Conservation (phyloP, 1,284 basidiomycete species). For the Anthracocystis walkeri region DNA sequence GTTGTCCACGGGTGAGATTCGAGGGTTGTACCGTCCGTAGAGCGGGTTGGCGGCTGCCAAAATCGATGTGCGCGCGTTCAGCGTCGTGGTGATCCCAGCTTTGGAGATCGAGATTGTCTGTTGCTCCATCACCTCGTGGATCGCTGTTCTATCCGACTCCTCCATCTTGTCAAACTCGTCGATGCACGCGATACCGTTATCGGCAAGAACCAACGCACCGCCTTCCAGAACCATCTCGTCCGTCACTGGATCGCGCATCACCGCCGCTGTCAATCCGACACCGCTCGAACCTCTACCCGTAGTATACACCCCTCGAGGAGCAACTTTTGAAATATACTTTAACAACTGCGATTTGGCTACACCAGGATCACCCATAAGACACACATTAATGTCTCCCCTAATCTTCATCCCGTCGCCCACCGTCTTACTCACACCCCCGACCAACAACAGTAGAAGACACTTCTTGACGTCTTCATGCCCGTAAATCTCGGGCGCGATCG, state of each 20-base stretch:
- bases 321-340: conserved; percentile 98
- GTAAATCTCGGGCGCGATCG: conserved; percentile 97
- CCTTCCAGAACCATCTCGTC: conserved; percentile 99
- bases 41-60: conserved; percentile 97
- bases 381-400: conserved; percentile 95
- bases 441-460: conserved; percentile 89
- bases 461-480: conserved; percentile 99
- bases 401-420: conserved; percentile 99
- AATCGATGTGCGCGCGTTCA: conserved; percentile 98
- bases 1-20: conserved; percentile 97
- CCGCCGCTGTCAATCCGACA: conserved; percentile 97
- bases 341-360: conserved; percentile 98
- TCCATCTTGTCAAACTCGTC: conserved; percentile 99
- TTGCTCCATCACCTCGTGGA: conserved; percentile 99
- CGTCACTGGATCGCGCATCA: conserved; percentile 98
- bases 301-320: conserved; percentile 96
- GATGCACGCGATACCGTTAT: conserved; percentile 99
- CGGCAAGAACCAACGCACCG: conserved; percentile 95
- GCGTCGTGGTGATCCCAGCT: conserved; percentile 97
- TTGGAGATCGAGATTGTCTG: conserved; percentile 99
- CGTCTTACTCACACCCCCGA: conserved; percentile 93
- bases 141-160: conserved; percentile 94
- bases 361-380: conserved; percentile 99
- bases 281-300: conserved; percentile 98
- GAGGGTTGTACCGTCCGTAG: conserved; percentile 97